Evolutionary conservation across 2,329 filamentous ascomycete species (phyloP).

Genomic region (Fusarium sp.): DNA sequence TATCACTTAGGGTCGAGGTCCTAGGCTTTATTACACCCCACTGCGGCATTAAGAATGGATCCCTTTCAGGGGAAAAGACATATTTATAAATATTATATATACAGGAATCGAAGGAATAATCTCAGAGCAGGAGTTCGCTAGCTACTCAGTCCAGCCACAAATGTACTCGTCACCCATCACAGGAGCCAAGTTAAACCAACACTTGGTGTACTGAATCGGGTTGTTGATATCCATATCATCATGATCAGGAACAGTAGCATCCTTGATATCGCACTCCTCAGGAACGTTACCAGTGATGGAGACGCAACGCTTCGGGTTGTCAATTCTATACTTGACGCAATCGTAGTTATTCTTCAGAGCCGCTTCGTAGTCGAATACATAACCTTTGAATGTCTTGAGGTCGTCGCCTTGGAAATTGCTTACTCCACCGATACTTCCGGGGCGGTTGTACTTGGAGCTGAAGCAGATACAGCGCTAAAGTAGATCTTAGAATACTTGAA

Average conservation of each 20-base stretch:
- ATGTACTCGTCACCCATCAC: background rate
- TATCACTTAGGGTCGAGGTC: too few species aligned
- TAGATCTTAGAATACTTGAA: fast-evolving
- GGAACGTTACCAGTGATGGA: background rate
- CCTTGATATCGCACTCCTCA: background rate
- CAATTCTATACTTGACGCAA: background rate
- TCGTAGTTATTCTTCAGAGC: background rate
- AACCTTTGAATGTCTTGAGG: background rate
- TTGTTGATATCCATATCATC: background rate
- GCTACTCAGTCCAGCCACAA: background rate
- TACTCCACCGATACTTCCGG: background rate
- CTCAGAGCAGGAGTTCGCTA: fast-evolving
- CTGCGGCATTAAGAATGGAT: fast-evolving
- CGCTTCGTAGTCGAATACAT: background rate
- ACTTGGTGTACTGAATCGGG: background rate
- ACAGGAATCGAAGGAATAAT: background rate
- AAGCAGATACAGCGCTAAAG: background rate
- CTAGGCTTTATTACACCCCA: fast-evolving
- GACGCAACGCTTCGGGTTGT: background rate
- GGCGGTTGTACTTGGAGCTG: background rate
- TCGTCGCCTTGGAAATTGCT: background rate
- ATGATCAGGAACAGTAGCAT: background rate
- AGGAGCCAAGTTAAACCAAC: background rate
- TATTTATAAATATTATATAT: background rate
- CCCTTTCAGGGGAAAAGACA: fast-evolving